phyloP scores from a whole-genome alignment of 2,329 filamentous ascomycete genomes.

The Xylariomycetidae sp. region DNA sequence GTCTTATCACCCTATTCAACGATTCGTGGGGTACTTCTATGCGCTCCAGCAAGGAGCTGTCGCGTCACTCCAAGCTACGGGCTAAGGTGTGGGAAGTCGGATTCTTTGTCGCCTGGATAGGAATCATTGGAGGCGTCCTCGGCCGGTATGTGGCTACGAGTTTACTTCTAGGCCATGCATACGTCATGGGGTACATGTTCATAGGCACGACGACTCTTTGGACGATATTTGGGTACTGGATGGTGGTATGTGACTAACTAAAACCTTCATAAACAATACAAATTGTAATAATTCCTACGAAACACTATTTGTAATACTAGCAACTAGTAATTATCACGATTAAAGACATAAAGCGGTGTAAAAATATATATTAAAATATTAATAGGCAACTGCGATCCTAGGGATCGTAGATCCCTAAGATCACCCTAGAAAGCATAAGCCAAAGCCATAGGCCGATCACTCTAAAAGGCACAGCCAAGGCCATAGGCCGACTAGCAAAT shows the following conservation, averaged over 20 bases:
- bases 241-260: constrained; percentile 3
- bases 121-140: neutral
- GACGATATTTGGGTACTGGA: constrained; percentile 2
- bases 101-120: constrained; percentile 4
- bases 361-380: too few species aligned
- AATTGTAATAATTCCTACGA: neutral
- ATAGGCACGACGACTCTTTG: constrained; percentile 2
- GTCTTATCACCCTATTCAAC: constrained; percentile 26
- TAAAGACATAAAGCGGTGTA: too few species aligned
- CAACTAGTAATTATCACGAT: too few species aligned
- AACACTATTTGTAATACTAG: too few species aligned
- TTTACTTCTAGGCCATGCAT: neutral
- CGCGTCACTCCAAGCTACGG: constrained; percentile 1
- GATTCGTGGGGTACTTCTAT: constrained; percentile 30
- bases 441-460: too few species aligned
- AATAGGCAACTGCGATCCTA: too few species aligned
- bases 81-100: constrained; percentile 3
- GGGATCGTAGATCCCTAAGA: too few species aligned
- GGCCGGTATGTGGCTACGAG: constrained; percentile 1
- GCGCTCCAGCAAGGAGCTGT: constrained; percentile 22
- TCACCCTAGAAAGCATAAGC: too few species aligned
- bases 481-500: too few species aligned
- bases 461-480: too few species aligned
- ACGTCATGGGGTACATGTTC: constrained; percentile 3
- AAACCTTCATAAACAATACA: neutral